phyloP scores from a whole-genome alignment of 139 green algal species.

The Yamagishiella unicocca region DNA sequence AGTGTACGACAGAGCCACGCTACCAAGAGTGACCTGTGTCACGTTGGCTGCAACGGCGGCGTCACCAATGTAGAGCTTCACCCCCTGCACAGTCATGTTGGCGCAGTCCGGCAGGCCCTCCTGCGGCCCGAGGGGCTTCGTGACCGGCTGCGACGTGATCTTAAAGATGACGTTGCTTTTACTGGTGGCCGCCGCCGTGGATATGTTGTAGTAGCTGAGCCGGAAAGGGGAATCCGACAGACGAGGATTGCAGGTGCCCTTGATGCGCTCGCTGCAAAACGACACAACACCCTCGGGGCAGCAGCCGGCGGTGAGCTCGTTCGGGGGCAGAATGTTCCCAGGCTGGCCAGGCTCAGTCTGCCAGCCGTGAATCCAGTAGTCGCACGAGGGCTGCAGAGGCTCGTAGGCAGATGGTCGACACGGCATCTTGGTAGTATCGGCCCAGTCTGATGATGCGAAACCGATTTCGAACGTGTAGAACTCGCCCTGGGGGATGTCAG shows the following conservation, averaged over 20 bases:
- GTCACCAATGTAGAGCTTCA: slow-evolving; percentile 40
- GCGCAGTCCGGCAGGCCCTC: slow-evolving; percentile 39
- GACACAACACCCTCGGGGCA: slow-evolving; percentile 46
- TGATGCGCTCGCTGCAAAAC: slow-evolving; percentile 38
- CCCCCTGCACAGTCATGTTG: background rate
- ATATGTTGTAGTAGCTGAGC: slow-evolving; percentile 36
- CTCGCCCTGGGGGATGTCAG: background rate
- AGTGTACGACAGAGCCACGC: background rate
- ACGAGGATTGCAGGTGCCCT: slow-evolving; percentile 38
- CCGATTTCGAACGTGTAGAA: slow-evolving; percentile 51
- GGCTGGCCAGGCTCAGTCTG: slow-evolving; percentile 47
- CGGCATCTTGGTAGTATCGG: slow-evolving; percentile 46
- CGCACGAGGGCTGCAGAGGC: slow-evolving; percentile 44
- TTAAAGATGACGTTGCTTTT: slow-evolving; percentile 20
- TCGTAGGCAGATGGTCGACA: slow-evolving; percentile 38
- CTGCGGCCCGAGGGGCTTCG: background rate
- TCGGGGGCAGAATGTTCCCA: background rate
- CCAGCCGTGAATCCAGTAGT: slow-evolving; percentile 60
- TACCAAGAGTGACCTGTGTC: background rate
- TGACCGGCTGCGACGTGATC: background rate
- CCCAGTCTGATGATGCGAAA: slow-evolving; percentile 28
- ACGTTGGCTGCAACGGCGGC: background rate
- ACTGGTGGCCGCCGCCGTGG: background rate
- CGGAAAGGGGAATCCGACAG: slow-evolving; percentile 35
- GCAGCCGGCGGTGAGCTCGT: slow-evolving; percentile 29